A percentile compares a stretch with the other conserved stretches of the same genome.
Conservation (phyloP, 345 rosid genomes). For the Eucalyptus marginata region DNA sequence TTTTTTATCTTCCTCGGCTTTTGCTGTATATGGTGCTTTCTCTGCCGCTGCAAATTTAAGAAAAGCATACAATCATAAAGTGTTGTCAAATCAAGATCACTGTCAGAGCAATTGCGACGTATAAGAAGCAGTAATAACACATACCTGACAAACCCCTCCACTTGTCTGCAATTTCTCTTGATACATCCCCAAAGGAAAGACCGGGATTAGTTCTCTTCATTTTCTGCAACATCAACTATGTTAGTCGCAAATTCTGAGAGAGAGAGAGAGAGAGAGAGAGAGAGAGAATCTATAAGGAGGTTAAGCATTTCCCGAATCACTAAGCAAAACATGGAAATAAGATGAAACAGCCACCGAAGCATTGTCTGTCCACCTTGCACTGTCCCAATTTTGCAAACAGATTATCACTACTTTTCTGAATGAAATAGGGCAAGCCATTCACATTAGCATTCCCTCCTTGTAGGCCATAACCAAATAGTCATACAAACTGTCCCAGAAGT, state of each 20-base stretch:
- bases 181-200: conserved; percentile 47
- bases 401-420: background rate
- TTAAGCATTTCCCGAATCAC: background rate
- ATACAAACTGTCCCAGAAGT: background rate
- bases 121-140: background rate
- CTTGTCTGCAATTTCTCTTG: conserved; percentile 60
- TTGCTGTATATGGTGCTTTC: conserved; percentile 70
- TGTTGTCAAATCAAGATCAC: background rate
- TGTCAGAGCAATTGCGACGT: background rate
- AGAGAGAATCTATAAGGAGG: background rate
- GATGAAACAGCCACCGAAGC: background rate
- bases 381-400: background rate
- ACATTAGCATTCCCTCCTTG: background rate
- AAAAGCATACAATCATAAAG: background rate
- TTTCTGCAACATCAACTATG: conserved; percentile 32
- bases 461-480: background rate
- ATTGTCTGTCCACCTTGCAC: background rate
- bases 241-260: background rate
- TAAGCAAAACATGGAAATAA: background rate
- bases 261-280: background rate
- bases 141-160: conserved; percentile 81
- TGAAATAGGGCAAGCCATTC: background rate
- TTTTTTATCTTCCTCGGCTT: conserved; percentile 63
- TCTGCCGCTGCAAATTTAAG: conserved; percentile 40
- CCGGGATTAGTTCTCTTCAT: conserved; percentile 72